Base-by-base conservation (phyloP, 306 rosid species). In the Mimosa bimucronata region DNA sequence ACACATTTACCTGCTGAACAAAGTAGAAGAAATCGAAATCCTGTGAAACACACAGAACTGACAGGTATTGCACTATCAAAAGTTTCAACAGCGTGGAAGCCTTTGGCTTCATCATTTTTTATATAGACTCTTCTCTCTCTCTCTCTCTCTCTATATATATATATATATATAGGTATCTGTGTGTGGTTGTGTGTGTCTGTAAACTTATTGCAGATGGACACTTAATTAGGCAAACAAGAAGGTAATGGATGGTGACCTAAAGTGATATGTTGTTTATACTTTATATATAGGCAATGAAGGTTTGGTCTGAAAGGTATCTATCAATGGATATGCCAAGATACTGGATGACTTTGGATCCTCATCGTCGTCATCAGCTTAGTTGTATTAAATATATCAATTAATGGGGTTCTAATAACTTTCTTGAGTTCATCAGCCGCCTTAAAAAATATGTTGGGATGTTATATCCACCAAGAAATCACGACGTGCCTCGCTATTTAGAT, bases 11-110 rank as follows among this genome's bases (percentile, higher is more conserved):
- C 94, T 92, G 94, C 75, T 89, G 97, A 79, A 92, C 97, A 44
- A 92, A 89, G 88, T 90, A 90, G 85, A 89, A 90, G 92, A 92
- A 92, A 90, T 92, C 95, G 64, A 92, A 92, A 62, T 86, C 88
- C 58, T 81, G 85, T 3, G 95, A 74, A 58, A 73, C 84, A 76
- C 88, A 88, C 0, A 88, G 84, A 57, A 89, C 62, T 1, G 88
- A 82, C 6, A 87, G 79, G 67, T 15, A 48, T 25, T 89, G 86
- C 5, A 90, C n/a, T 57, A 88, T 78, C 48, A 90, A 72, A 80
- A 92, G 85, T 42, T 78, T 88, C 66, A 72, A 74, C 79, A 86
- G 71, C 37, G 80, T 29, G 30, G 80, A 78, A 25, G 41, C 28
- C 72, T 38, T 72, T 72, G 66, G 79, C 72, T 78, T 86, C 94